Base-by-base conservation (phyloP, 345 rosid genomes). In the Eutrema japonicum region DNA sequence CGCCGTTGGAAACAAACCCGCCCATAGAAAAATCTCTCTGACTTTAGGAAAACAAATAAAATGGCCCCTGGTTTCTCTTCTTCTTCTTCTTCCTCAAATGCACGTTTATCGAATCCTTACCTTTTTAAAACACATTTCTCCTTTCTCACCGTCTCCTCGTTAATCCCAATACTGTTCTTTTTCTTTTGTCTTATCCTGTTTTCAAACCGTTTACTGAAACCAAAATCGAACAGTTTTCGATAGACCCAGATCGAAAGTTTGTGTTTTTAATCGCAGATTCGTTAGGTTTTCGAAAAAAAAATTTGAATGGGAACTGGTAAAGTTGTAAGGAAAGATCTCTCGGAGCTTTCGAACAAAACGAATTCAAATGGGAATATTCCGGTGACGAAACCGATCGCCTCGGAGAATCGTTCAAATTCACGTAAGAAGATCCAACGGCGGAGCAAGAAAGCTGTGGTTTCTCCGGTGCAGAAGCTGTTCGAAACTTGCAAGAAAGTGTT, bases 401-500 rank as follows among this genome's bases (percentile, higher is more conserved):
- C 32, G 14, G 71, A 52, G 48, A 54, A 30, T 65, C 67, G 46
- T 55, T 46, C 74, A 13, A 70, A 47, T 13, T 63, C 75, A 35
- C 73, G 68, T 60, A 77, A 72, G 59, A 77, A 59, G 64, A 40
- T 66, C 6, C 68, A 72, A 1, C 29, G 77, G 53, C 57, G 73
- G 16, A 72, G 36, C 49, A 77, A 77, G 68, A 71, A 22, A 47
- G 27, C 53, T 16, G n/a, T 59, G 10, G 12, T 59, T 50, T 65
- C 43, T 65, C 85, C 85, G 6, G 86, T 90, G 30, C 99, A 90
- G 85, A 84, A 68, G 80, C 86, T 95, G 13, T 87, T 74, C 64
- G 80, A 89, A 36, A 83, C 92, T 60, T 95, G 99, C 83, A 84
- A 70, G 79, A 86, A 87, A 37, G 98, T 95, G 3, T 95, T 90